Evolutionary conservation across 2,329 filamentous ascomycete species (phyloP), one percentile per base, ranked within the genome.

Genomic region (Keithomyces neogunnii): DNA sequence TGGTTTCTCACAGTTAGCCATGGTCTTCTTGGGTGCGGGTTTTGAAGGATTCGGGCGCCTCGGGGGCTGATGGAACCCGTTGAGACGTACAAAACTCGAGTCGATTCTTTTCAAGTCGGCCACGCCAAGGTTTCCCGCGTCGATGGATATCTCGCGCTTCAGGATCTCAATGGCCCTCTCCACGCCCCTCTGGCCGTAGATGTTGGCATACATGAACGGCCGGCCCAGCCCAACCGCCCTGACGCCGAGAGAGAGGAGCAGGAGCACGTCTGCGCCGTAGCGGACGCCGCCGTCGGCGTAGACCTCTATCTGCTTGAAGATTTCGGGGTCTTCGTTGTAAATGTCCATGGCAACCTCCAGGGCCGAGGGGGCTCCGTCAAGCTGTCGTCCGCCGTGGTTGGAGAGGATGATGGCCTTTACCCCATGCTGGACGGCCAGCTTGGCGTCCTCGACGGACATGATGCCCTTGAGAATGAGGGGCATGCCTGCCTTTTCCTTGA

Each of bases 131-230:
- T 73, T 73, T 9, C 65, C 69, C 10, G 69, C 69, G 52, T 73
- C 71, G 50, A 71, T 65, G 35, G 65, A 61, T 50, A 80, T 63
- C 66, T 80, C 77, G 51, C 70, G 66, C 67, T 75, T 77, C 57
- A 80, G 62, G 9, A 80, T 66, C 7, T 62, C 43, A 45, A 71
- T 64, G 32, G 63, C 70, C 62, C 68, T 70, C 58, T 69, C 62
- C 2, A 80, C 72, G 44, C 77, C 77, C 6, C 71, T 69, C 45
- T 66, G 62, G 5, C 77, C 77, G 54, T 70, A 80, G 45, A 76
- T 61, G 62, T 79, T 80, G 55, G 73, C 65, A 58, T 69, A 80
- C 75, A 79, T 77, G 55, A 75, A 72, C 8, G 74, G 70, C 1
- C 77, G 63, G 13, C 76, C 77, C 1, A 81, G 54, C 11, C 76